Evolutionary conservation across 1,284 basidiomycete species (phyloP).

Genomic region (Ganoderma multipileum): DNA sequence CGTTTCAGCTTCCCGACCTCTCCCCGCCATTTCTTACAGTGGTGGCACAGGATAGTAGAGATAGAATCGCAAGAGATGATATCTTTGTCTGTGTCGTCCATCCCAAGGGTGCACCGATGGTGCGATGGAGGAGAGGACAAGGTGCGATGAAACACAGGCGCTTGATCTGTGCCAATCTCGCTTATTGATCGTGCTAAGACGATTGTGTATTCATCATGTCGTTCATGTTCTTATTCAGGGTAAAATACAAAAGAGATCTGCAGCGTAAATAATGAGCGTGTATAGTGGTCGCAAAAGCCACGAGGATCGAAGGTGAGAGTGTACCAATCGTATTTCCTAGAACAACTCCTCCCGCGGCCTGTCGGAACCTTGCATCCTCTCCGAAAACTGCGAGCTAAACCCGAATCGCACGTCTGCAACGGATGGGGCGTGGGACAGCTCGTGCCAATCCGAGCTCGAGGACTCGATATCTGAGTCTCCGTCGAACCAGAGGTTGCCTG

Average conservation of each 20-base stretch:
- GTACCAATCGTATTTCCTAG: slow-evolving; percentile 15
- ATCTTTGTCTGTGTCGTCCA: not conserved
- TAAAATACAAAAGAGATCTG: not conserved
- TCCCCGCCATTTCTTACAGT: not conserved
- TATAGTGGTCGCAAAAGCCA: slow-evolving; percentile 5
- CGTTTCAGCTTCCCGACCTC: slow-evolving; percentile 9
- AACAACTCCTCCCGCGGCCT: slow-evolving; percentile 36
- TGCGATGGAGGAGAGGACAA: not conserved
- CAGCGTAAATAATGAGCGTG: slow-evolving; percentile 8
- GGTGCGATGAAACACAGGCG: not conserved
- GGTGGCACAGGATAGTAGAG: not conserved
- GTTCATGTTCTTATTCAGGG: not conserved
- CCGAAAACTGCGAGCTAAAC: slow-evolving; percentile 46
- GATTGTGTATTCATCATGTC: not conserved
- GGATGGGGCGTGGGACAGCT: slow-evolving; percentile 19
- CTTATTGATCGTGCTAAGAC: not conserved
- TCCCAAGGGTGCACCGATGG: not conserved
- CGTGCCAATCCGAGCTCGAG: slow-evolving; percentile 25
- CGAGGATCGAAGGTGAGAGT: not conserved
- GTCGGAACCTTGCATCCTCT: slow-evolving; percentile 32
- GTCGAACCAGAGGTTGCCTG: slow-evolving; percentile 17
- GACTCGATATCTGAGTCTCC: slow-evolving; percentile 22
- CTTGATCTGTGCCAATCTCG: not conserved
- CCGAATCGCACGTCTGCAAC: slow-evolving; percentile 29
- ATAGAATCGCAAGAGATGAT: not conserved